Evolutionary conservation across 23 red algal genomes (phyloP), one percentile per base, ranked within the genome.

Genomic region (Cyanidioschyzon merolae): DNA sequence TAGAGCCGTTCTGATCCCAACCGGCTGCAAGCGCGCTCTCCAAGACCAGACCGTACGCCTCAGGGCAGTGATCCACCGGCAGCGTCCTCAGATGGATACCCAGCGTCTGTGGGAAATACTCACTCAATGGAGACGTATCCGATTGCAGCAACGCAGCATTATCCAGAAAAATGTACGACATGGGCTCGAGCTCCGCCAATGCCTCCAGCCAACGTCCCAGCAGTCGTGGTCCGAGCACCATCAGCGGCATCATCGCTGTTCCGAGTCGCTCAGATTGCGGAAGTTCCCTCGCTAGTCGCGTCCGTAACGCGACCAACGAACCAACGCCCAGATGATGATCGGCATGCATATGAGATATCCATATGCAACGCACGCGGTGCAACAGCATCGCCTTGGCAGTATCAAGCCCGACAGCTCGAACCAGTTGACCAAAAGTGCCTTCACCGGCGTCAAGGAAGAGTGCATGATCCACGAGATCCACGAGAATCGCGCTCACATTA

Each of bases 291-390:
- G 68, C 63, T 3, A 71, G 63, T 32, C 63, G 63, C 12, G 63
- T 35, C 7, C 90, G 77, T 77, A 83, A 74, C 77, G 84, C 76
- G 34, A 97, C 45, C 35, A 97, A 35, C 34, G 34, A 63, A 34
- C 88, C 67, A 34, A 90, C 45, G 15, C 93, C 93, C 35, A 97
- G 83, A 74, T 97, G 93, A 71, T 97, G 93, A 75, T 97, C 93
- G 0, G 93, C 93, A 68, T 97, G 93, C 79, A 97, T 91, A 80
- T 97, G 93, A 17, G 93, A 97, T 37, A 97, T 82, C 41, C 82
- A 97, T 0, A 97, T 79, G 36, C 89, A 63, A 24, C 79, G 82
- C 7, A 87, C 40, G 1, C 37, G 38, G 15, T 39, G 67, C 1
- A 96, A 34, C 63, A 71, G 29, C 0, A 75, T 36, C 3, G 71